phyloP scores from a whole-genome alignment of 176 grass and related monocot genomes.

The Phyllostachys edulis region DNA sequence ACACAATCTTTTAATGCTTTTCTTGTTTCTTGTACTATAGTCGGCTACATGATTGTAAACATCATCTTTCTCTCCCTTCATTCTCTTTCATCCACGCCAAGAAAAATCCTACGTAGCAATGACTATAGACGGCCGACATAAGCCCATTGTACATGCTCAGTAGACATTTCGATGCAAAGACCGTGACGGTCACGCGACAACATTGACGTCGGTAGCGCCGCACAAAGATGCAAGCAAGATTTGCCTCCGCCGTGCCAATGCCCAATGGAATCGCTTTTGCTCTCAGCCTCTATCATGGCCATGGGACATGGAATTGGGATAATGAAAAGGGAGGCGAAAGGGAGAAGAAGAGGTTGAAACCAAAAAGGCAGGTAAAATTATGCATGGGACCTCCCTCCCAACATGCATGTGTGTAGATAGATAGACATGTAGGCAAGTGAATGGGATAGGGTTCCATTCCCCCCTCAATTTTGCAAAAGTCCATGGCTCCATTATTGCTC shows the following conservation, averaged over 20 bases:
- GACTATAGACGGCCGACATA: too few relatives aligned
- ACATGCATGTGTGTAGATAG: background rate
- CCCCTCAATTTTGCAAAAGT: background rate
- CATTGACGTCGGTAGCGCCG: background rate
- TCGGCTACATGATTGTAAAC: too few relatives aligned
- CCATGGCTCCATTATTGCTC: slow-evolving; percentile 43
- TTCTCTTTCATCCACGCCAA: too few relatives aligned
- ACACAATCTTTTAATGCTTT: too few relatives aligned
- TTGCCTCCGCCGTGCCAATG: background rate
- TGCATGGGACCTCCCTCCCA: background rate
- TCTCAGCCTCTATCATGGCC: background rate
- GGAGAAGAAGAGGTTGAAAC: background rate
- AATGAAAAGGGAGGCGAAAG: slow-evolving; percentile 1
- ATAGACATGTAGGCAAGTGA: background rate
- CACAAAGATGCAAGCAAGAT: background rate
- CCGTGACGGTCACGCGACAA: slow-evolving; percentile 21
- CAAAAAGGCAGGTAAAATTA: slow-evolving; percentile 7
- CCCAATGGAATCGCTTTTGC: slow-evolving; percentile 14
- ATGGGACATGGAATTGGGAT: slow-evolving; percentile 29
- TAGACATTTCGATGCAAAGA: slow-evolving; percentile 1
- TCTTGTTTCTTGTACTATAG: too few relatives aligned
- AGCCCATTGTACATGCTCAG: too few relatives aligned
- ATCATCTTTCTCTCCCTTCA: too few relatives aligned
- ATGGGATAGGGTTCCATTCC: background rate
- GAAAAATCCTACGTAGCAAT: too few relatives aligned